phyloP scores from a whole-genome alignment of 2,329 filamentous ascomycete genomes.

The Botrytis aclada region DNA sequence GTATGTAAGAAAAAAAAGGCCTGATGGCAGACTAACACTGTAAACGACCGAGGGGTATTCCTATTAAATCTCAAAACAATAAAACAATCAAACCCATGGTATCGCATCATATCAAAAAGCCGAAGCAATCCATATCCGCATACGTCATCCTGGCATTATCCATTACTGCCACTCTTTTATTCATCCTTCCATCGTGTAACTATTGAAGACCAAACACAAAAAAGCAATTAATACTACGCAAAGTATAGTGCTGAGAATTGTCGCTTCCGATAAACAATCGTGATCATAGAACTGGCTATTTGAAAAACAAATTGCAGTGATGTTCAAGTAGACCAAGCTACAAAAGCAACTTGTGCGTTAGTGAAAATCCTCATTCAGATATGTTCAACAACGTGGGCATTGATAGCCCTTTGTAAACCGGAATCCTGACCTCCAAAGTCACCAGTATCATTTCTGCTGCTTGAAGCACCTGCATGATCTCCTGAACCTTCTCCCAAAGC shows the following conservation, averaged over 20 bases:
- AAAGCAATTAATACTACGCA: background rate
- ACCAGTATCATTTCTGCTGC: slow-evolving; percentile 39
- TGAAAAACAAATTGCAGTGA: background rate
- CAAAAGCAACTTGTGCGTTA: slow-evolving; percentile 29
- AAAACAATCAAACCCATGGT: background rate
- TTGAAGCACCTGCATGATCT: slow-evolving; percentile 43
- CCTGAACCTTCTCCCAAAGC: slow-evolving; percentile 56
- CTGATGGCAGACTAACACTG: background rate
- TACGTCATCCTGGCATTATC: background rate
- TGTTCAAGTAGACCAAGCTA: slow-evolving; percentile 35
- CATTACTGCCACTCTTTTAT: too few species aligned
- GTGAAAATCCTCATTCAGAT: slow-evolving; percentile 53
- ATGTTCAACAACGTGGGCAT: slow-evolving; percentile 78
- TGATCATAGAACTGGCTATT: background rate
- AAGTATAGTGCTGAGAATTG: background rate
- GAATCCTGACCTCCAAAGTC: slow-evolving; percentile 54
- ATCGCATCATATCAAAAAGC: background rate
- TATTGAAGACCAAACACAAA: background rate
- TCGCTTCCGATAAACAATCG: background rate
- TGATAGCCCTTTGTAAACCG: slow-evolving; percentile 77
- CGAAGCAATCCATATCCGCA: background rate
- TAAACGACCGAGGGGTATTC: slow-evolving; percentile 9
- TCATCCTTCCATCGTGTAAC: background rate
- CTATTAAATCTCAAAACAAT: slow-evolving; percentile 1
- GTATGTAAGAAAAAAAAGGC: background rate